Percentiles rank a stretch among this genome's conserved stretches.
Conservation (phyloP, 2,329 filamentous ascomycete genomes). For the Apiospora aurea region DNA sequence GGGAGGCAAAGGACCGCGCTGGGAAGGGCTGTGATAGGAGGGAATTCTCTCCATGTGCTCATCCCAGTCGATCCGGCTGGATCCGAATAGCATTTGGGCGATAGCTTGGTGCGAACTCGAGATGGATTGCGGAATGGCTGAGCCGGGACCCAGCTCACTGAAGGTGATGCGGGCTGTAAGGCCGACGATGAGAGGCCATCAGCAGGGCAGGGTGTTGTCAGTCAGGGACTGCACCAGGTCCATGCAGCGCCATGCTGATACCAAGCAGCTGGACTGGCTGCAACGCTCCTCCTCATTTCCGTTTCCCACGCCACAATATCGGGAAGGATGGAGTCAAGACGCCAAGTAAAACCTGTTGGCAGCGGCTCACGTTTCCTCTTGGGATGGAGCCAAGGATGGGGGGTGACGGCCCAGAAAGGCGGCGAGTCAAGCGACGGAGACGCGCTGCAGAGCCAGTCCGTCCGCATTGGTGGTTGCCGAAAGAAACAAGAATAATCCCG, state of each 20-base stretch:
- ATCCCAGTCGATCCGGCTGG: conserved; percentile 1
- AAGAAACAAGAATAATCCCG: neutral
- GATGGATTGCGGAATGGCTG: neutral
- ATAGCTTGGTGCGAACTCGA: neutral
- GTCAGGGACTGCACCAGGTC: neutral
- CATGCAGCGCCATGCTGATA: neutral
- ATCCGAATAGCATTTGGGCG: conserved; percentile 4
- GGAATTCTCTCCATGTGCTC: neutral
- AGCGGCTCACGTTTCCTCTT: neutral
- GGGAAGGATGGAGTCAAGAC: neutral
- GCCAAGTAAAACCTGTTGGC: neutral
- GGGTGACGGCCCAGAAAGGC: neutral
- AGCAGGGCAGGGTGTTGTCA: neutral
- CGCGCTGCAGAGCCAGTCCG: neutral
- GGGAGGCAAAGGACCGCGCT: neutral
- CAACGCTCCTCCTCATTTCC: neutral
- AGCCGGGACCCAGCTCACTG: neutral
- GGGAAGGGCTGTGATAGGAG: conserved; percentile 16
- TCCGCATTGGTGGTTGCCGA: neutral
- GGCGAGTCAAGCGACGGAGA: neutral
- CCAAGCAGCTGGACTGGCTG: conserved; percentile 4
- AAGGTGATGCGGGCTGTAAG: neutral
- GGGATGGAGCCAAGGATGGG: neutral
- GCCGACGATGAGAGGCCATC: neutral
- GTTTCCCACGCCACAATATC: neutral